Percentiles rank a stretch among this genome's conserved stretches.
Evolutionary conservation across 2,329 filamentous ascomycete genomes (phyloP).

Genomic region (Fusarium continuum): DNA sequence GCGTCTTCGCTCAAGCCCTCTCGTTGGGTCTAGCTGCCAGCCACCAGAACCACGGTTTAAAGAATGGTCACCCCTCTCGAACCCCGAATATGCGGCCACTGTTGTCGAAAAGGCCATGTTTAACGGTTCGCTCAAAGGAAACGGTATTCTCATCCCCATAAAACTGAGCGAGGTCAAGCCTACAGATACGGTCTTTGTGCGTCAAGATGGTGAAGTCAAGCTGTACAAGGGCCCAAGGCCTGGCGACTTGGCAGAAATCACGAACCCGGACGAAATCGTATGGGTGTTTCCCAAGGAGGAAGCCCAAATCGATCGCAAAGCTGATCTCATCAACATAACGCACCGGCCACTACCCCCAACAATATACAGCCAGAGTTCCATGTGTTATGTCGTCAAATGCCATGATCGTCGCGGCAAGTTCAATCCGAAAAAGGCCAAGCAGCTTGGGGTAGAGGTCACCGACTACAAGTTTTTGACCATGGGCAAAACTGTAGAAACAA

Average conservation of each 20-base stretch:
- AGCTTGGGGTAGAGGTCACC: slow-evolving; percentile 67
- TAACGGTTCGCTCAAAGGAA: slow-evolving; percentile 44
- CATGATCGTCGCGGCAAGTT: slow-evolving; percentile 85
- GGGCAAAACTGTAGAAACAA: slow-evolving; percentile 70
- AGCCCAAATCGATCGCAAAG: slow-evolving; percentile 5
- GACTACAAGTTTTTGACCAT: slow-evolving; percentile 68
- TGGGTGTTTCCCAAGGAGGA: slow-evolving; percentile 44
- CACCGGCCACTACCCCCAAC: slow-evolving; percentile 69
- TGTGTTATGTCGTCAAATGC: slow-evolving; percentile 88
- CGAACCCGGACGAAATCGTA: slow-evolving; percentile 37
- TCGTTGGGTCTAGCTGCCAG: slow-evolving; percentile 14
- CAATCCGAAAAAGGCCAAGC: slow-evolving; percentile 68
- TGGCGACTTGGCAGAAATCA: slow-evolving; percentile 21
- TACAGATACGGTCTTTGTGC: slow-evolving; percentile 62
- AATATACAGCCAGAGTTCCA: slow-evolving; percentile 69
- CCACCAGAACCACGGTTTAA: slow-evolving; percentile 18
- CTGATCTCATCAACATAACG: slow-evolving; percentile 28
- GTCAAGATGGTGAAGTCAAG: slow-evolving; percentile 70
- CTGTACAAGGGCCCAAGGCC: slow-evolving; percentile 71
- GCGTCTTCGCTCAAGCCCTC: slow-evolving; percentile 42
- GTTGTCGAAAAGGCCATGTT: slow-evolving; percentile 51
- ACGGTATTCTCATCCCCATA: slow-evolving; percentile 37
- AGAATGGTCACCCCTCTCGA: slow-evolving; percentile 36
- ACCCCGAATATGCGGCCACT: slow-evolving; percentile 44
- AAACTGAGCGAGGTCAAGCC: slow-evolving; percentile 45